A percentile compares a stretch with the other conserved stretches of the same genome.
These are phyloP conservation scores for Phytophthora meadii DNA, from an alignment of 352 stramenopile species.

Conservation along the genomic window DNA sequence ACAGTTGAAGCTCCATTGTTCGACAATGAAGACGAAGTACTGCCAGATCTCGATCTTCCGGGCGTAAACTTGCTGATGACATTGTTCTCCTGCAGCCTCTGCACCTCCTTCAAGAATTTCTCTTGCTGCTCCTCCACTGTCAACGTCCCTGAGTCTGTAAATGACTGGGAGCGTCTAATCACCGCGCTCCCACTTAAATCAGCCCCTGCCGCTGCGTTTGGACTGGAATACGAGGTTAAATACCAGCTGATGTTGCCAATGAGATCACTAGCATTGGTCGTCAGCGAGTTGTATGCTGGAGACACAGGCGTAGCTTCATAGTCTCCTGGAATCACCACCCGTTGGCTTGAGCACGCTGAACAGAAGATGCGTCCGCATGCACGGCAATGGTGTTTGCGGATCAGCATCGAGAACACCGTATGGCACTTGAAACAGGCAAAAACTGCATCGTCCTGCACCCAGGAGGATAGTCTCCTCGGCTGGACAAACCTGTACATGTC, in stretches of 20 bases:
- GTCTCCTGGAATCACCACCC: slow-evolving; percentile 80
- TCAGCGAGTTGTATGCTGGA: slow-evolving; percentile 63
- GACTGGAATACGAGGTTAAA: slow-evolving; percentile 69
- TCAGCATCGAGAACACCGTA: slow-evolving; percentile 76
- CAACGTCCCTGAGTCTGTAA: slow-evolving; percentile 36
- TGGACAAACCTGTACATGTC: slow-evolving; percentile 89
- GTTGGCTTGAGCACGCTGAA: slow-evolving; percentile 78
- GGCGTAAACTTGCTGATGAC: slow-evolving; percentile 83
- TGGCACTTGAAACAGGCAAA: slow-evolving; percentile 90
- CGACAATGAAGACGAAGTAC: slow-evolving; percentile 33
- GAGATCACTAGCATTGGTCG: slow-evolving; percentile 75
- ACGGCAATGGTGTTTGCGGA: slow-evolving; percentile 86
- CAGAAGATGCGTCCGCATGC: slow-evolving; percentile 88
- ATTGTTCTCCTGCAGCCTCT: slow-evolving; percentile 65
- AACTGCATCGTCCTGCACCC: slow-evolving; percentile 87
- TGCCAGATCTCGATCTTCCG: slow-evolving; percentile 42
- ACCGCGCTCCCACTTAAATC: slow-evolving; percentile 18
- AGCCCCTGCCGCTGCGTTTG: slow-evolving; percentile 7
- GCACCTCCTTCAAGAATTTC: slow-evolving; percentile 76
- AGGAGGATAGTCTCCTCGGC: slow-evolving; percentile 76
- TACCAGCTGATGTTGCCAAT: slow-evolving; percentile 89
- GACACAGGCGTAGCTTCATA: slow-evolving; percentile 81
- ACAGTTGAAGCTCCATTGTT: slow-evolving; percentile 23
- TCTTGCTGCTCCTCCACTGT: slow-evolving; percentile 60
- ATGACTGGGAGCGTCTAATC: slow-evolving; percentile 28